Evolutionary conservation across 2,329 filamentous ascomycete genomes (phyloP), one percentile per base, ranked within the genome.

Genomic region (Ascochyta pisi): DNA sequence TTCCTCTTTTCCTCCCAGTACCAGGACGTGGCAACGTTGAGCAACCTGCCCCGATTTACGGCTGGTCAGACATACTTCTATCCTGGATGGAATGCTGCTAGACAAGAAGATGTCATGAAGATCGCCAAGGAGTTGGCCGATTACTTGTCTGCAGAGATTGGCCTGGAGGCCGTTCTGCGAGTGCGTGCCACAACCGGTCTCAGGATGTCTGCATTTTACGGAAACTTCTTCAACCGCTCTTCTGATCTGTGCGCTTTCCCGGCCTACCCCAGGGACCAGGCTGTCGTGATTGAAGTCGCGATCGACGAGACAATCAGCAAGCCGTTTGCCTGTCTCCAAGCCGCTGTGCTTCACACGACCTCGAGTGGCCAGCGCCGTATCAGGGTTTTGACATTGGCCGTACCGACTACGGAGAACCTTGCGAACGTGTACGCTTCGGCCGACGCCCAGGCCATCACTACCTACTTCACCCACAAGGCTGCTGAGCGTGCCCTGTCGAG

Each of bases 61-160:
- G 95, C 94, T 75, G 95, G 95, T 22, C 95, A 98, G 75, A 99
- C 95, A 1, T 98, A 94, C 83, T 98, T 97, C 81, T 99, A 99
- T 73, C 95, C 95, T 13, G 94, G 91, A 23, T 99, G 95, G 93
- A 96, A 96, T 69, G 95, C 94, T 16, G 93, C 92, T 26, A 86
- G 95, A 60, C 89, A 88, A 23, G 95, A 99, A 73, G 95, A 99
- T 75, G 95, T 95, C 13, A 93, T 98, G 79, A 99, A 98, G 77
- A 98, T 98, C 73, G 95, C 94, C 3, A 90, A 90, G 15, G 95
- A 99, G 74, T 96, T 99, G 73, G 96, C 92, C 69, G 94, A 98
- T 73, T 96, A 95, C 72, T 81, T 99, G n/a, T 97, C 93, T 9
- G 88, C 93, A 0, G 95, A 99, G 76, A 97, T 99, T 71, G 95